phyloP scores from a whole-genome alignment of 352 stramenopile genomes.

The Globisporangium splendens region DNA sequence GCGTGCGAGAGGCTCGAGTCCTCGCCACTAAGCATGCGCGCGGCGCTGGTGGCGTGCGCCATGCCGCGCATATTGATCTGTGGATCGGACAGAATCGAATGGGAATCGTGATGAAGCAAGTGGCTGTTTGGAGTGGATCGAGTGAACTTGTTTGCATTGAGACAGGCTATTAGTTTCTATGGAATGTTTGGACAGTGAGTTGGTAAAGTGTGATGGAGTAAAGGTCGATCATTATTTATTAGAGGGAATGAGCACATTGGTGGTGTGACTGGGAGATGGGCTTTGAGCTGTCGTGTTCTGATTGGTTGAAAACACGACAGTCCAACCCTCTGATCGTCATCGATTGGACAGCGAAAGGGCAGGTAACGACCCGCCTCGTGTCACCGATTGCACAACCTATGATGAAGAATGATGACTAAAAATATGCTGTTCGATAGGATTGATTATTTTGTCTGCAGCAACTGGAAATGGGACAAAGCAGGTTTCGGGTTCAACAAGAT shows the following conservation, averaged over 20 bases:
- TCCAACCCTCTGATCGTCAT: background rate
- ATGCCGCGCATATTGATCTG: background rate
- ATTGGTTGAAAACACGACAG: background rate
- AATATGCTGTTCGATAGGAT: too few species aligned
- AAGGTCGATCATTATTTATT: background rate
- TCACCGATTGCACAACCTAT: background rate
- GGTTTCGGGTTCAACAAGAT: too few species aligned
- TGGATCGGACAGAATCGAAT: too few species aligned
- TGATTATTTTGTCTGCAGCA: too few species aligned
- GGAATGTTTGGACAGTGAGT: too few species aligned
- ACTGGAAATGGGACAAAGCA: too few species aligned
- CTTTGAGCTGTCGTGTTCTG: background rate
- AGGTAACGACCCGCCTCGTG: background rate
- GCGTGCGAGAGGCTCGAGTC: constrained; percentile 19
- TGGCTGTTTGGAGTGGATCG: too few species aligned
- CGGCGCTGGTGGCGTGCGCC: too few species aligned
- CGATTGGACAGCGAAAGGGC: background rate
- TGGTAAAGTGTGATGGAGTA: too few species aligned
- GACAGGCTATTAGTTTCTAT: background rate
- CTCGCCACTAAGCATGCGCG: constrained; percentile 16
- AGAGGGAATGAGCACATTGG: background rate
- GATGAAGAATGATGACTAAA: too few species aligned
- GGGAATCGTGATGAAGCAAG: too few species aligned
- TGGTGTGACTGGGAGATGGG: background rate
- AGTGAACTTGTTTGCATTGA: too few species aligned